A percentile compares a stretch with the other conserved stretches of the same genome.
phyloP scores from a whole-genome alignment of 176 grass and related monocot genomes.

The Phoenix dactylifera region DNA sequence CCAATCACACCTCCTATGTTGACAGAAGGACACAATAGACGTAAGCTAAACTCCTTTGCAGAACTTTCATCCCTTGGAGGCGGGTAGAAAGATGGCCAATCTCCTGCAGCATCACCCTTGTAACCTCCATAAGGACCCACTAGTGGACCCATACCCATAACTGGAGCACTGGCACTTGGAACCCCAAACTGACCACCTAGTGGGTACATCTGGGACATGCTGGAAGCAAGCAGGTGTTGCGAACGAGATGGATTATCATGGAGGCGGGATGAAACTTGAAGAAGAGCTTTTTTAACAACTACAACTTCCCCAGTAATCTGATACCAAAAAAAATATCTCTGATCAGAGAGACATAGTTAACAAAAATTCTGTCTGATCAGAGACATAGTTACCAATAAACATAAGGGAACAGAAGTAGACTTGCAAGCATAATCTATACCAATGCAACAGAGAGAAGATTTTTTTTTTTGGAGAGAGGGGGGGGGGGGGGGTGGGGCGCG shows the following conservation, averaged over 20 bases:
- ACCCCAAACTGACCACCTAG: slow-evolving; percentile 28
- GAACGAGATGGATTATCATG: slow-evolving; percentile 95
- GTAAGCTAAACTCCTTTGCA: slow-evolving; percentile 80
- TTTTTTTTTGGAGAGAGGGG: too few species aligned
- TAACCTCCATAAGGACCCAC: slow-evolving; percentile 65
- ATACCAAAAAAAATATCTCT: not conserved
- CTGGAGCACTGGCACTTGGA: slow-evolving; percentile 35
- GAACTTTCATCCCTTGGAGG: slow-evolving; percentile 65
- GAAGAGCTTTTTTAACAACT: slow-evolving; percentile 82
- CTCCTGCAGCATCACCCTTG: slow-evolving; percentile 56
- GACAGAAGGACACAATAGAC: slow-evolving; percentile 56
- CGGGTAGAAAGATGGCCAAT: slow-evolving; percentile 68
- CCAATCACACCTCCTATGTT: slow-evolving; percentile 93
- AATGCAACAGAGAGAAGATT: too few species aligned
- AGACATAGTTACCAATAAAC: too few species aligned
- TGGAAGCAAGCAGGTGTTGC: slow-evolving; percentile 53
- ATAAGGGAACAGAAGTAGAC: too few species aligned
- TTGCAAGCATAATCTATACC: too few species aligned
- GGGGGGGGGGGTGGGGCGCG: too few species aligned
- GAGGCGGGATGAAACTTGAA: slow-evolving; percentile 71
- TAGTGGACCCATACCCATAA: slow-evolving; percentile 51
- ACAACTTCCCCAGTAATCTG: slow-evolving; percentile 66
- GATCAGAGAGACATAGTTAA: too few species aligned
- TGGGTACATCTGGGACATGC: slow-evolving; percentile 17
- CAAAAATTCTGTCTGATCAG: too few species aligned